phyloP scores from a whole-genome alignment of 306 rosid genomes.

The Dicorynia guianensis region DNA sequence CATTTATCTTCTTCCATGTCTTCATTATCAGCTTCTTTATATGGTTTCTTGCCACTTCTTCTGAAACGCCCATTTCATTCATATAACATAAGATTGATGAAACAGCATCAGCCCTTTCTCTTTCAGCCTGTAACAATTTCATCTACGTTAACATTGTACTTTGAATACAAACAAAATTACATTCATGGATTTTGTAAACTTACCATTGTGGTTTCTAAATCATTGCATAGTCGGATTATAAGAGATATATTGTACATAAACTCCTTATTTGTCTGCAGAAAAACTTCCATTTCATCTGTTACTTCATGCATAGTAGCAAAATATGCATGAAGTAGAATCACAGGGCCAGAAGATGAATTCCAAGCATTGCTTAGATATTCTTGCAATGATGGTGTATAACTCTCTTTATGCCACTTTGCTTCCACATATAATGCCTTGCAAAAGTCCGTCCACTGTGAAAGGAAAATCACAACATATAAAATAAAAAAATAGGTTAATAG shows the following conservation, averaged over 20 bases:
- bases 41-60: too few relatives aligned
- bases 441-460: slow-evolving; percentile 65
- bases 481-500: too few relatives aligned
- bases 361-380: slow-evolving; percentile 65
- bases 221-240: slow-evolving; percentile 51
- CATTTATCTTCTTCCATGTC: too few relatives aligned
- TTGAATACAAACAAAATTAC: too few relatives aligned
- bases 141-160: too few relatives aligned
- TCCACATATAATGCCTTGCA: slow-evolving; percentile 61
- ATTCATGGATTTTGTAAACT: slow-evolving; percentile 45
- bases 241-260: slow-evolving; percentile 46
- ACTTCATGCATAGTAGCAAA: slow-evolving; percentile 43
- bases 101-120: too few relatives aligned
- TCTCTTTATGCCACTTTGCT: slow-evolving; percentile 63
- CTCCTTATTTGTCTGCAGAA: slow-evolving; percentile 37
- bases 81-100: too few relatives aligned
- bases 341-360: slow-evolving; percentile 64
- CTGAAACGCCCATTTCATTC: too few relatives aligned
- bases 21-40: too few relatives aligned
- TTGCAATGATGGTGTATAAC: slow-evolving; percentile 56
- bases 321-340: slow-evolving; percentile 48
- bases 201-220: slow-evolving; percentile 46
- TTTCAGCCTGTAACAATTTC: too few relatives aligned
- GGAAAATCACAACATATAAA: too few relatives aligned
- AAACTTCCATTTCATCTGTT: slow-evolving; percentile 25